Base-by-base conservation (phyloP, 805 yeast species). In the Pichia eremophila region DNA sequence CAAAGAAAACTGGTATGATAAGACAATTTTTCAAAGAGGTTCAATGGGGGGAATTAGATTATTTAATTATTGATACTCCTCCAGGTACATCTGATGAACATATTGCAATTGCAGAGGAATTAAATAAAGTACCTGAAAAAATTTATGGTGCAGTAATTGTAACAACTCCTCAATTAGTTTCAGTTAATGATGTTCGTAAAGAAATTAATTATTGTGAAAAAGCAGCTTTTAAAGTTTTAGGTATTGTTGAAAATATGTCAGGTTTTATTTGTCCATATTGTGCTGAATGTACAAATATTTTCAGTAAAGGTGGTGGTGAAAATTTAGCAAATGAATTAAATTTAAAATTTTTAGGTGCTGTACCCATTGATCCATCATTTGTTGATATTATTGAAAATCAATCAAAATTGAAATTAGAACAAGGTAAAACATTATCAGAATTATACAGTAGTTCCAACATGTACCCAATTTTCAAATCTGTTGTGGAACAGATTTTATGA, bases 11-110 rank as follows among this genome's bases (percentile, higher is more conserved):
- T 0, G 96, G 97, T 14, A 93, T 93, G 98, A 85, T 93, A 36
- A 77, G 90, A 51, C 99, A 93, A 67, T 91, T 93, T 61, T 70
- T 95, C 39, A 77, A 79, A 51, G 98, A 93, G 62, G 96, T 91
- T 2, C 77, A 78, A 29, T 93, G 99, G 99, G 96, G 88, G 0
- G 69, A 75, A 28, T 79, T 87, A 47, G 79, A 83, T 57, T 91
- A 85, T 60, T 66, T 91, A 47, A 67, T 93, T 32, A 89, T 93
- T 7, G 99, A 93, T 62, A 93, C 99, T 0, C 99, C 99, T 1
- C 99, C 99, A 0, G 99, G 99, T 0, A 93, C 99, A 0, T 85
- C 96, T 0, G 99, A 93, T 65, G 99, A 93, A 63, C 99, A 93
- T 63, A 93, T 93, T 37, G 89, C 96, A 5, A 84, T 95, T 37